Percentiles rank a stretch among this genome's conserved stretches.
phyloP scores from a whole-genome alignment of 495 filamentous ascomycete species.

The Neurospora africana region DNA sequence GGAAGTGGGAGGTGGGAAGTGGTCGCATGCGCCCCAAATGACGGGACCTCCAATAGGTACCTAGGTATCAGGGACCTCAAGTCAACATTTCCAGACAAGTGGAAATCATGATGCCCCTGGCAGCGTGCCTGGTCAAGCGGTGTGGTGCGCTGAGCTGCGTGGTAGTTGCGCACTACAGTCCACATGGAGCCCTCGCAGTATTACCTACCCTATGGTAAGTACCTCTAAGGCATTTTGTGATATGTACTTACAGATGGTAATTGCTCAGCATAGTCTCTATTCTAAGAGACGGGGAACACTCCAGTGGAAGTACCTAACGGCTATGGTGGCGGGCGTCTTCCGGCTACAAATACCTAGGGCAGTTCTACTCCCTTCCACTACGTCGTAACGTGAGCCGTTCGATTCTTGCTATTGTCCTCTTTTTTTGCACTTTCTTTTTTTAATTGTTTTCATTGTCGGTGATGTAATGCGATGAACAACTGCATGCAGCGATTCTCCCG shows the following conservation, averaged over 20 bases:
- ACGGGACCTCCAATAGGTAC: no score
- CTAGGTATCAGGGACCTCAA: neutral
- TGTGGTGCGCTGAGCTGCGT: neutral
- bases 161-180: neutral
- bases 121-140: neutral
- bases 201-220: no score
- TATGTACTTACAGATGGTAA: no score
- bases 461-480: neutral
- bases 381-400: neutral
- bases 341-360: neutral
- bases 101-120: no score
- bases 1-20: neutral
- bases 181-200: neutral
- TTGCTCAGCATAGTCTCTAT: neutral
- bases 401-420: neutral
- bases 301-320: neutral
- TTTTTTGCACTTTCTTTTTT: neutral
- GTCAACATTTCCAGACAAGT: neutral
- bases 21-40: neutral
- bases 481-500: neutral
- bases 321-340: neutral
- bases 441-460: neutral
- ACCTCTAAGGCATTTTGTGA: no score
- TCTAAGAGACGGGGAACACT: neutral
- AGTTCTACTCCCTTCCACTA: neutral